These are phyloP conservation scores for Cryptococcus hybrid DNA, from an alignment of 1,284 basidiomycete species.

Conservation along the genomic window DNA sequence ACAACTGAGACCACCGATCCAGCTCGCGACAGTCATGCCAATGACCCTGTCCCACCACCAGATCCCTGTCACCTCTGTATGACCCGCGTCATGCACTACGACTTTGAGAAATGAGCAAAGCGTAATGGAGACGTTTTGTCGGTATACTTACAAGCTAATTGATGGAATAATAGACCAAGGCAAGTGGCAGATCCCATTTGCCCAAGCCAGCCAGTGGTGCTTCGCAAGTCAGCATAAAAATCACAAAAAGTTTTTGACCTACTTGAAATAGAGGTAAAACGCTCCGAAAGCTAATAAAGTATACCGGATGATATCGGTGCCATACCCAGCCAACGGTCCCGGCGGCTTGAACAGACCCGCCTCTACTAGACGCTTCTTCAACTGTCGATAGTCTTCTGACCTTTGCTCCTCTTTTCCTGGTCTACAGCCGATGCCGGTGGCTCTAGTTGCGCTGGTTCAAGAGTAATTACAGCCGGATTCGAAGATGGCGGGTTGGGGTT, in stretches of 20 bases:
- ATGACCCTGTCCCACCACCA: slow-evolving; percentile 79
- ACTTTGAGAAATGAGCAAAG: slow-evolving; percentile 48
- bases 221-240: slow-evolving; percentile 54
- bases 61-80: slow-evolving; percentile 87
- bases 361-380: slow-evolving; percentile 71
- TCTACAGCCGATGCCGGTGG: slow-evolving; percentile 57
- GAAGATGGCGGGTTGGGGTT: slow-evolving; percentile 2
- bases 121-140: too few relatives aligned
- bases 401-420: slow-evolving; percentile 65
- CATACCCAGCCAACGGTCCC: slow-evolving; percentile 78
- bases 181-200: slow-evolving; percentile 69
- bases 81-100: slow-evolving; percentile 90
- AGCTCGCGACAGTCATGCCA: slow-evolving; percentile 68
- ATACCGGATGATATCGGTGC: slow-evolving; percentile 80
- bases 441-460: slow-evolving; percentile 39
- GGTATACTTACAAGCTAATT: slow-evolving; percentile 61
- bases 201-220: slow-evolving; percentile 38
- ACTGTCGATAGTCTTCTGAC: slow-evolving; percentile 72
- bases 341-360: slow-evolving; percentile 84
- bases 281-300: slow-evolving; percentile 56
- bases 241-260: slow-evolving; percentile 6
- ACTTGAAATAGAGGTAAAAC: slow-evolving; percentile 33
- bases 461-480: slow-evolving; percentile 10
- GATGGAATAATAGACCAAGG: slow-evolving; percentile 91
- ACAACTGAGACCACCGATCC: slow-evolving; percentile 86